Conservation (phyloP, 2,329 filamentous ascomycete species). For the Neopestalotiopsis rosae region DNA sequence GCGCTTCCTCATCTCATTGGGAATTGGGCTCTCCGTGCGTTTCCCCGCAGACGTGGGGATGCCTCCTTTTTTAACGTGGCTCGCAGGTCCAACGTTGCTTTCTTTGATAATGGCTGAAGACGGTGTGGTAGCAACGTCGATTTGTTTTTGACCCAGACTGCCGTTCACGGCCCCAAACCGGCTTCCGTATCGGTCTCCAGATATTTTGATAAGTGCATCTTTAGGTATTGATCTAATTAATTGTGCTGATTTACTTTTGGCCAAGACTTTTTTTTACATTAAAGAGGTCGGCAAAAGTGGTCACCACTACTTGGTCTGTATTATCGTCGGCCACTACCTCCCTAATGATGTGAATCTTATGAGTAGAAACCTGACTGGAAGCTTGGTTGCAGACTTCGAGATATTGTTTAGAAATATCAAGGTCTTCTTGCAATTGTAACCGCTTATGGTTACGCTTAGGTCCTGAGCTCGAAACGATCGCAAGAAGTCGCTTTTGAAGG, state of each 20-base stretch:
- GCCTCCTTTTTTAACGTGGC: slow-evolving; percentile 10
- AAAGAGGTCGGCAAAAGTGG: slow-evolving; percentile 47
- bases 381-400: no score
- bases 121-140: neutral
- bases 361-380: slow-evolving; percentile 32
- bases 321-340: slow-evolving; percentile 42
- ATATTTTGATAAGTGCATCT: slow-evolving; percentile 31
- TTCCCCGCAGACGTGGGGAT: slow-evolving; percentile 22
- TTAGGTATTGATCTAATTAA: slow-evolving; percentile 31
- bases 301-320: slow-evolving; percentile 46
- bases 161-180: slow-evolving; percentile 29
- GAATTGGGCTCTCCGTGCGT: slow-evolving; percentile 28
- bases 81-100: no score
- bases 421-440: no score
- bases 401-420: no score
- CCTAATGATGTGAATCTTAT: slow-evolving; percentile 41
- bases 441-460: no score
- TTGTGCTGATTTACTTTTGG: slow-evolving; percentile 29
- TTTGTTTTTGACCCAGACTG: neutral
- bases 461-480: no score
- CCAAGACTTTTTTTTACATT: slow-evolving; percentile 42
- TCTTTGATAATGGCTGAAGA: no score
- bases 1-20: slow-evolving; percentile 37
- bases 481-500: no score
- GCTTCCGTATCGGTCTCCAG: slow-evolving; percentile 36